Evolutionary conservation across 495 filamentous ascomycete genomes (phyloP).

Genomic region (Podospora pseudopauciseta): DNA sequence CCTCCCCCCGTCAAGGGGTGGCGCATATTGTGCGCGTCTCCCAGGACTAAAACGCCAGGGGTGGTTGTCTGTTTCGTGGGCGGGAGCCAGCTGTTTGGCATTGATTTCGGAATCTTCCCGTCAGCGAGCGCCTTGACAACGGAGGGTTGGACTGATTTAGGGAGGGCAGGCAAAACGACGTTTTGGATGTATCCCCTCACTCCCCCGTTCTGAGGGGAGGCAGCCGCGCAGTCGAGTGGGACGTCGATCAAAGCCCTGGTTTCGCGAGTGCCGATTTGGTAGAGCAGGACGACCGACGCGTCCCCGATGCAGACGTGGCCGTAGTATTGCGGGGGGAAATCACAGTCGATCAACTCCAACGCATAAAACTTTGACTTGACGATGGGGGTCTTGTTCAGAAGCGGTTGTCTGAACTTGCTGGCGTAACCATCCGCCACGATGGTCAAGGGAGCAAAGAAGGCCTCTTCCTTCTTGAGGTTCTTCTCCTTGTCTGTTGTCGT

Average conservation of each 20-base stretch:
- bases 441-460: constrained; percentile 82
- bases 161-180: constrained; percentile 72
- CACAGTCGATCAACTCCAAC: constrained; percentile 83
- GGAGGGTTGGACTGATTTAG: constrained; percentile 64
- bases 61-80: constrained; percentile 62
- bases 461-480: constrained; percentile 57
- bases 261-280: constrained; percentile 95
- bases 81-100: constrained; percentile 93
- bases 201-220: constrained; percentile 66
- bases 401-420: constrained; percentile 84
- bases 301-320: constrained; percentile 87
- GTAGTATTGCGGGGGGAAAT: constrained; percentile 65
- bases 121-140: constrained; percentile 77
- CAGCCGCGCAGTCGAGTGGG: constrained; percentile 72
- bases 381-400: constrained; percentile 64
- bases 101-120: constrained; percentile 62
- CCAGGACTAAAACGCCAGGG: constrained; percentile 75
- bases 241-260: constrained; percentile 89
- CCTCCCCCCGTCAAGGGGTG: constrained; percentile 92
- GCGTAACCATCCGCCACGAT: constrained; percentile 91
- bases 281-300: constrained; percentile 78
- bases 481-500: constrained; percentile 49
- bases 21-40: constrained; percentile 95
- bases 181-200: constrained; percentile 77
- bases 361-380: constrained; percentile 83